Base-by-base conservation (phyloP, 2,329 filamentous ascomycete species). In the Fusarium acutatum region DNA sequence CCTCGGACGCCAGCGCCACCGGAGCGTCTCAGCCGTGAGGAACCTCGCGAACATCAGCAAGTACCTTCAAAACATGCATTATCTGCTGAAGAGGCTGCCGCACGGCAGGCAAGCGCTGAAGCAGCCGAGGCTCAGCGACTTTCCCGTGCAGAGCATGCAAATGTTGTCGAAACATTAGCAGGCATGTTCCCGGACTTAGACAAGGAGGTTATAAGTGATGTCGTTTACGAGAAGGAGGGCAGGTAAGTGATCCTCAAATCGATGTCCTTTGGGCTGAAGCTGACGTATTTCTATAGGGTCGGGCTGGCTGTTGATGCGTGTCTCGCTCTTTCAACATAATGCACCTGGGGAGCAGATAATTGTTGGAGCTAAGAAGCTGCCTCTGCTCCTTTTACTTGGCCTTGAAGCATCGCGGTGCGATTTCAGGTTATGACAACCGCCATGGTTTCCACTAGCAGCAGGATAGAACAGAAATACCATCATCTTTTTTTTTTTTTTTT, bases 171-270 rank as follows among this genome's bases (percentile, higher is more conserved):
- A 83, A 98, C 96, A 40, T 84, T 99, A 64, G 92, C 94, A 53
- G 93, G 94, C 77, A 99, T 99, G 96, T 99, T 99, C 81, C 96
- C 96, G 2, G 95, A 97, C 79, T 86, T 99, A 57, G 96, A 99
- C 81, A 90, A 91, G 78, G 97, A 99, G 54, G 89, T 99, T 41
- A 98, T 99, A 80, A 95, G 95, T 78, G 96, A 99, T 84, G 96
- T 99, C 44, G 96, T 99, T 32, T 91, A 96, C 81, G 91, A 97
- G 85, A 98, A 99, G 84, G 92, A 98, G 83, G 97, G 96, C 80
- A 90, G 94, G 94, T 96, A 82, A 85, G 93, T 89, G 24, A 47
- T 64, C 24, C 8, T 18, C 24, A 13, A 35, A 12, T 6, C 6
- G 32, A 18, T 46, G 10, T 20, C 22, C 10, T 53, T n/a, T 22